Conservation (phyloP, 768 basidiomycete genomes). For the Pleurotus tuoliensis region DNA sequence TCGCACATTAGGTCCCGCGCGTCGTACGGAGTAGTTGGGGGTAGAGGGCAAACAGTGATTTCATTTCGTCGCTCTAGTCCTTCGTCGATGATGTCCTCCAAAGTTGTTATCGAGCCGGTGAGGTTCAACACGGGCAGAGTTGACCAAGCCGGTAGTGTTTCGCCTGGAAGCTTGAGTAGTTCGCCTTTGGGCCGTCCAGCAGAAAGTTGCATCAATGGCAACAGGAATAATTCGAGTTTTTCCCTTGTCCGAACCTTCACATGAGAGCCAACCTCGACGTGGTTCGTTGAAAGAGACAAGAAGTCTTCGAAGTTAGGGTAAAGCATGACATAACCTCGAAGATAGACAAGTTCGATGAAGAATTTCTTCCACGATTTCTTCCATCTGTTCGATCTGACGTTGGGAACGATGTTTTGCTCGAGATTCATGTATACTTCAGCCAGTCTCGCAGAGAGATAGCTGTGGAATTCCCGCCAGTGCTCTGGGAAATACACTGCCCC, state of each 20-base stretch:
- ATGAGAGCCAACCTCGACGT: constrained; percentile 81
- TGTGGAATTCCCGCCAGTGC: constrained; percentile 85
- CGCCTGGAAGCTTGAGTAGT: constrained; percentile 59
- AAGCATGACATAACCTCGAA: constrained; percentile 84
- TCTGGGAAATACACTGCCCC: constrained; percentile 89
- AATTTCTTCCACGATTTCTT: constrained; percentile 83
- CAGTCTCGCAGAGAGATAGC: constrained; percentile 70
- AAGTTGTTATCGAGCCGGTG: constrained; percentile 43
- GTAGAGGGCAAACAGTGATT: constrained; percentile 27
- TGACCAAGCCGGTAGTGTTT: constrained; percentile 45
- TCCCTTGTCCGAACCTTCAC: constrained; percentile 56
- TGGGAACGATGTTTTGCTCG: constrained; percentile 54
- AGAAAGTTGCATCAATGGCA: constrained; percentile 64
- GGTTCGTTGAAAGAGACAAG: constrained; percentile 83
- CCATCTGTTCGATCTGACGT: constrained; percentile 81
- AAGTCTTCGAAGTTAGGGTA: constrained; percentile 80
- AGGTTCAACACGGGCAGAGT: constrained; percentile 69
- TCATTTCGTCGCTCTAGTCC: constrained; percentile 31
- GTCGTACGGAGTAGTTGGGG: constrained; percentile 15
- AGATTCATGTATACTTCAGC: constrained; percentile 41
- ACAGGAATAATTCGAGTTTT: constrained; percentile 60
- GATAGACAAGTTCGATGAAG: constrained; percentile 81
- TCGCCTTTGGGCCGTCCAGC: constrained; percentile 12
- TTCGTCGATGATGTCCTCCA: constrained; percentile 24
- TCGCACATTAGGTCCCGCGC: constrained; percentile 24